Percentiles rank a stretch among this genome's conserved stretches.
These are phyloP conservation scores for Hypoxylon fragiforme DNA, from an alignment of 495 filamentous ascomycete genomes.

Conservation along the genomic window DNA sequence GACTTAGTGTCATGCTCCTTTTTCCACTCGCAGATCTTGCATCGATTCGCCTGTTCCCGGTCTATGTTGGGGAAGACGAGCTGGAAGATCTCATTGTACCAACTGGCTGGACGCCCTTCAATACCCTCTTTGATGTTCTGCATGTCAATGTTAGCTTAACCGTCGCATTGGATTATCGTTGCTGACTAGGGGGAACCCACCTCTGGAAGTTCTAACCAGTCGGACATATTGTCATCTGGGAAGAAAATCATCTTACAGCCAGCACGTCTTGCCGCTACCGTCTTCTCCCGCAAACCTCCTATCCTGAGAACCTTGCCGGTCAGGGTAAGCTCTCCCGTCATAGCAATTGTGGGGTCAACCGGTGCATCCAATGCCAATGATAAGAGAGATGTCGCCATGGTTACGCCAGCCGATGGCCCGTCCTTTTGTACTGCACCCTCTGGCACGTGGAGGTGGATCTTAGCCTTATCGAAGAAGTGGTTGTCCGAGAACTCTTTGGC, in stretches of 20 bases:
- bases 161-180: conserved; percentile 22
- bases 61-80: conserved; percentile 87
- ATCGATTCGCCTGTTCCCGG: conserved; percentile 68
- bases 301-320: conserved; percentile 97
- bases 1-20: conserved; percentile 52
- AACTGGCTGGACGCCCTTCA: conserved; percentile 83
- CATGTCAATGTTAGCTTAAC: conserved; percentile 42
- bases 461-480: conserved; percentile 93
- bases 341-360: conserved; percentile 85
- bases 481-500: conserved; percentile 84
- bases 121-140: conserved; percentile 98
- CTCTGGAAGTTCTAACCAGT: conserved; percentile 98
- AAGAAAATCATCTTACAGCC: conserved; percentile 96
- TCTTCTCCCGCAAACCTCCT: conserved; percentile 96
- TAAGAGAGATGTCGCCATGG: conserved; percentile 92
- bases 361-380: conserved; percentile 77
- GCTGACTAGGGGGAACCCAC: conserved; percentile 55
- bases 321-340: conserved; percentile 98
- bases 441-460: conserved; percentile 93
- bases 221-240: conserved; percentile 88
- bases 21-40: conserved; percentile 63
- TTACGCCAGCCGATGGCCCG: conserved; percentile 92
- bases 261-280: conserved; percentile 92
- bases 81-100: conserved; percentile 94
- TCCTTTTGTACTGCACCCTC: conserved; percentile 87